Conservation (phyloP, 148 eudicot species). For the Chenopodium quinoa region DNA sequence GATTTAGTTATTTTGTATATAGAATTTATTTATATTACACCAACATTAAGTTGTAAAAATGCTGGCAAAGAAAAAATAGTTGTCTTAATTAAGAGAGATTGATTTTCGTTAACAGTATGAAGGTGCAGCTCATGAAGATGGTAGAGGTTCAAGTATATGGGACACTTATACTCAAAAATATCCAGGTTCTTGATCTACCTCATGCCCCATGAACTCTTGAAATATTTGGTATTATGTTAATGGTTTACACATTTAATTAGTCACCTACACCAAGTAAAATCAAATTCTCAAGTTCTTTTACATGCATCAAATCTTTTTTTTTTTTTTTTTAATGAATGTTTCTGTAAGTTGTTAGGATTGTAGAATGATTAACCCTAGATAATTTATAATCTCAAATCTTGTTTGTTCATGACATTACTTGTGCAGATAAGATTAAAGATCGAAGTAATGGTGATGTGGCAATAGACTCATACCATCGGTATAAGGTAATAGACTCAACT, state of each 20-base stretch:
- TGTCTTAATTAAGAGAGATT: not conserved
- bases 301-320: not conserved
- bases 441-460: conserved; percentile 40
- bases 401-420: not conserved
- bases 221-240: not conserved
- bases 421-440: conserved; percentile 37
- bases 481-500: conserved; percentile 26
- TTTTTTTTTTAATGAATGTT: too few relatives aligned
- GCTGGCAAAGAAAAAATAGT: not conserved
- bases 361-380: not conserved
- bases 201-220: not conserved
- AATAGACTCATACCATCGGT: conserved; percentile 33
- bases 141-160: conserved; percentile 40
- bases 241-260: not conserved
- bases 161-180: conserved; percentile 34
- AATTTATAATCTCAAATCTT: not conserved
- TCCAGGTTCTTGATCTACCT: conserved; percentile 26
- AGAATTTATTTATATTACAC: not conserved
- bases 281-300: not conserved
- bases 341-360: not conserved
- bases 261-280: not conserved
- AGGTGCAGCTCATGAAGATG: conserved; percentile 40
- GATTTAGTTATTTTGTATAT: not conserved
- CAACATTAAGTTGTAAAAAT: not conserved
- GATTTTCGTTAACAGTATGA: conserved; percentile 27